These are phyloP conservation scores for Desmodesmus armatus DNA, from an alignment of 139 green algal species.

Conservation along the genomic window DNA sequence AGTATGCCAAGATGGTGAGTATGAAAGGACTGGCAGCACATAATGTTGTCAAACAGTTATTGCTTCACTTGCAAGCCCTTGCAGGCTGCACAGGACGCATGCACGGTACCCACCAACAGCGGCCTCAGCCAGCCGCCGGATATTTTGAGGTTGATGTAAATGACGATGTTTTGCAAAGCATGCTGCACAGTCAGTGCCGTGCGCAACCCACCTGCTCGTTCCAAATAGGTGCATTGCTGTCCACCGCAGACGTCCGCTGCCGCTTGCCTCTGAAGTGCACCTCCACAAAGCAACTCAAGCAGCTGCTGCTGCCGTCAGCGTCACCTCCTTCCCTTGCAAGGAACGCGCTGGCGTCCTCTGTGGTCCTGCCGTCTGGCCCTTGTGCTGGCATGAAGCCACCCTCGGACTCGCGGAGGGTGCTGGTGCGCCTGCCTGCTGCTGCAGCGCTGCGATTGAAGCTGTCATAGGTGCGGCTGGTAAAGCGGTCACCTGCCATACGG, in stretches of 20 bases:
- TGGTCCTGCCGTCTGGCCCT: not conserved
- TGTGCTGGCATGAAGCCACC: not conserved
- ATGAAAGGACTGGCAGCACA: too few species aligned
- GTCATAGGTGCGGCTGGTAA: not conserved
- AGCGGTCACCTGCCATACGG: not conserved
- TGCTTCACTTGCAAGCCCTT: too few species aligned
- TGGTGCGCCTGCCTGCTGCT: not conserved
- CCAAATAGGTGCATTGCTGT: slow-evolving; percentile 60
- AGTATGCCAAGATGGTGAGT: too few species aligned
- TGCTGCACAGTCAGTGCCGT: too few species aligned
- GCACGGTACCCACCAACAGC: not conserved
- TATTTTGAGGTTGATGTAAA: not conserved
- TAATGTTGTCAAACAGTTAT: too few species aligned
- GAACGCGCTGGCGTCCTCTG: not conserved
- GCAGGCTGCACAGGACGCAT: too few species aligned
- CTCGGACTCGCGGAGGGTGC: not conserved
- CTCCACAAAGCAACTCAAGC: slow-evolving; percentile 60
- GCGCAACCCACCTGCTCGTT: slow-evolving; percentile 66
- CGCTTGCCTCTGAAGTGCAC: slow-evolving; percentile 48
- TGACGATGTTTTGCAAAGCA: not conserved
- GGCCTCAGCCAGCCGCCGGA: not conserved
- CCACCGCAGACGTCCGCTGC: slow-evolving; percentile 51
- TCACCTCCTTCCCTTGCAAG: not conserved
- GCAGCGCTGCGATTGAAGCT: not conserved
- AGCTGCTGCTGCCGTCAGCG: not conserved